Evolutionary conservation across 2,329 filamentous ascomycete species (phyloP), one percentile per base, ranked within the genome.

Genomic region (Endothia cerciana): DNA sequence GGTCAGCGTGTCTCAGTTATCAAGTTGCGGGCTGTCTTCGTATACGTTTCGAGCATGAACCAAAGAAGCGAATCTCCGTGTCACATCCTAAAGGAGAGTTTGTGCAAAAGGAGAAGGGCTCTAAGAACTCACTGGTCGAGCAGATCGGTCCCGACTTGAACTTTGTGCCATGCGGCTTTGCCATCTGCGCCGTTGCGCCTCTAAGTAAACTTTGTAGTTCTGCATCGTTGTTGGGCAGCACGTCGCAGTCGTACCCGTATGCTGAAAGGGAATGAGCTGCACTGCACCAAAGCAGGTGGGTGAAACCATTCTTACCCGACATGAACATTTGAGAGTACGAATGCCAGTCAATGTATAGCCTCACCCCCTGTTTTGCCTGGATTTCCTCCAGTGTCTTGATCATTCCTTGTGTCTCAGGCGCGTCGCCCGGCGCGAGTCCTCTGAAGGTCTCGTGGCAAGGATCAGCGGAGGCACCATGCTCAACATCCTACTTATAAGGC

Each of bases 201-300:
- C 73, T 71, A 2, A 85, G 83, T 0, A 90, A 79, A 0, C 74
- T 73, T 69, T 82, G 78, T 67, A 86, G 81, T 62, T 82, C 77
- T 8, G 78, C 72, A 64, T 84, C 76, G 67, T 86, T 83, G 60
- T 79, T 75, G 5, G 83, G 73, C 15, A 77, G 73, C 19, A 74
- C 78, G 28, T 75, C 77, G 78, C 86, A 89, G 3, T 82, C 83
- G 76, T 87, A 89, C 43, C 87, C 87, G 71, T 88, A 89, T 1
- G 85, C 41, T 60, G 30, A 22, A 47, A 36, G 17, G 5, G 40
- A 25, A 45, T 47, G 3, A 60, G 28, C n/a, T 1, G 11, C 22
- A 25, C 7, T 8, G 4, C 22, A 4, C n/a, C 22, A 19, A 4
- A 45, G 25, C n/a, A 19, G 11, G 25, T 30, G 5, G n/a, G 10